Conservation (phyloP, 139 green algal genomes). For the Haematococcus lacustris region DNA sequence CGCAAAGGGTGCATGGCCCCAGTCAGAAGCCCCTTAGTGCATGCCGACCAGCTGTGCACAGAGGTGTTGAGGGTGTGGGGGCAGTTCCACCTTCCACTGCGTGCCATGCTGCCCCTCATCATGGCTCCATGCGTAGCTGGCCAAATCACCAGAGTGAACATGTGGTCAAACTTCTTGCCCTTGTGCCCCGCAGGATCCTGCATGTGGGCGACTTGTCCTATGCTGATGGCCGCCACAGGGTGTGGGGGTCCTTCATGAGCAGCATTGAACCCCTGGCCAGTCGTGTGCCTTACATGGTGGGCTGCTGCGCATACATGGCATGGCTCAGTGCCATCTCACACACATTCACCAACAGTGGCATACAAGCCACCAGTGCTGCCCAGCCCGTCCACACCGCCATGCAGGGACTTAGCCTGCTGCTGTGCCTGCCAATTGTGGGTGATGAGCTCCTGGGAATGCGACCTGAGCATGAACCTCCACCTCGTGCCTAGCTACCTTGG, state of each 20-base stretch:
- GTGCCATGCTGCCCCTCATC: slow-evolving; percentile 23
- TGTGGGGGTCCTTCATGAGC: slow-evolving; percentile 74
- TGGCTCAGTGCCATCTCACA: too few relatives aligned
- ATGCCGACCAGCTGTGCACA: background rate
- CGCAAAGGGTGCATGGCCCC: too few relatives aligned
- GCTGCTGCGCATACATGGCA: background rate
- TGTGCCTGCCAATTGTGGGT: too few relatives aligned
- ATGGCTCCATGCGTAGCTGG: slow-evolving; percentile 24
- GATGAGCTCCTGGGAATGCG: too few relatives aligned
- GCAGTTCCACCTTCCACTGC: background rate
- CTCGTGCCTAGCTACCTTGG: background rate
- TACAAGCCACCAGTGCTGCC: background rate
- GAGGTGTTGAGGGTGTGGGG: background rate
- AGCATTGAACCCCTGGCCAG: slow-evolving; percentile 55
- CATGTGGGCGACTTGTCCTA: slow-evolving; percentile 41
- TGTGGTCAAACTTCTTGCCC: too few relatives aligned
- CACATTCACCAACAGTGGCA: too few relatives aligned
- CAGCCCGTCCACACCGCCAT: background rate
- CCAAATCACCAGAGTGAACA: too few relatives aligned
- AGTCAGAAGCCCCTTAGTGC: background rate
- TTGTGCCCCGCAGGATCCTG: too few relatives aligned
- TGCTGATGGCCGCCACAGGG: slow-evolving; percentile 38
- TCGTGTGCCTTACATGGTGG: slow-evolving; percentile 64
- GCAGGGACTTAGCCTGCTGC: background rate
- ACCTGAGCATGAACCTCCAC: too few relatives aligned